phyloP scores from a whole-genome alignment of 192 early-diverging fungal species.

The Backusella psychrophila region DNA sequence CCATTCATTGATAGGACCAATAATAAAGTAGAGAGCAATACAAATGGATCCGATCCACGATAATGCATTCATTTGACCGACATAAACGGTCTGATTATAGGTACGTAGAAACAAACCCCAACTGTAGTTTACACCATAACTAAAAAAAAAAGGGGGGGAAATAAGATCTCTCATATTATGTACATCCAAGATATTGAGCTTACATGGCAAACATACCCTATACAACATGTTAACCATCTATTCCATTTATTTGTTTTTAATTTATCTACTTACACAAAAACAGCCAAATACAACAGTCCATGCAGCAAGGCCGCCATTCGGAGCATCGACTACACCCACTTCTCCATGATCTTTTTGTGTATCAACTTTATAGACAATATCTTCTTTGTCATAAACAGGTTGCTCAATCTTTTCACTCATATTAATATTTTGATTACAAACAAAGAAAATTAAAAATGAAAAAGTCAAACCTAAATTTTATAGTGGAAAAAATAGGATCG shows the following conservation, averaged over 20 bases:
- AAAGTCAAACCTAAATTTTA: neutral
- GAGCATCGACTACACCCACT: conserved; percentile 26
- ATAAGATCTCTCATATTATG: too few relatives aligned
- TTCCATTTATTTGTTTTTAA: neutral
- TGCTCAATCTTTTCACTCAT: neutral
- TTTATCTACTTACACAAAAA: conserved; percentile 33
- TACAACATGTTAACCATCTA: neutral
- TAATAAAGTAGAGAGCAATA: conserved; percentile 41
- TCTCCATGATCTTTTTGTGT: neutral
- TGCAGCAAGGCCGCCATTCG: conserved; percentile 41
- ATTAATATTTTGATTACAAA: neutral
- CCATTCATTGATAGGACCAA: conserved; percentile 35
- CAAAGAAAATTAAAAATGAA: neutral
- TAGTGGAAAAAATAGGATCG: neutral
- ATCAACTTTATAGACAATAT: neutral
- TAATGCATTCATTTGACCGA: conserved; percentile 37
- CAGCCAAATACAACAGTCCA: conserved; percentile 45
- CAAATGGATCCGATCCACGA: conserved; percentile 51
- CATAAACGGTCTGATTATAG: conserved; percentile 39
- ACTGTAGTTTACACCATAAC: conserved; percentile 48
- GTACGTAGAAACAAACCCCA: conserved; percentile 49
- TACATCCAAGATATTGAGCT: neutral
- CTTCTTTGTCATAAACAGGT: neutral
- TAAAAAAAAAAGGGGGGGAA: neutral
- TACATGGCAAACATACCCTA: conserved; percentile 36